Conservation (phyloP, 2,329 filamentous ascomycete genomes). For the Elsinoe batatas region DNA sequence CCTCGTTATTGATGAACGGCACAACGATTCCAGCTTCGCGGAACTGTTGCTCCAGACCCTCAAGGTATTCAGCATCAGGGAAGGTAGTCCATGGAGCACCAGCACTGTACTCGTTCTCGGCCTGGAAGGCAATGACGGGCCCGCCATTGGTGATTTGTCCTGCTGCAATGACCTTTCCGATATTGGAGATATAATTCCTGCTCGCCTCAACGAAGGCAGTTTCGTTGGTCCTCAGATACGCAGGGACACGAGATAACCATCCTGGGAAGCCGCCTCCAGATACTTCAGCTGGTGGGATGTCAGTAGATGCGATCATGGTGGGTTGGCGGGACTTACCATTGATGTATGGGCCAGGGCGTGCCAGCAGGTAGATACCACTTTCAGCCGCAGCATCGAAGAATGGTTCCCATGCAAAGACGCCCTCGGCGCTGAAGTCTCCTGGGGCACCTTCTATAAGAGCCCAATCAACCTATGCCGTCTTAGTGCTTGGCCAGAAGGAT, state of each 20-base stretch:
- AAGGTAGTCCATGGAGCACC: conserved; percentile 36
- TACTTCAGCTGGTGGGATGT: conserved; percentile 39
- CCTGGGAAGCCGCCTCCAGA: conserved; percentile 72
- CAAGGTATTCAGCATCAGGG: conserved; percentile 59
- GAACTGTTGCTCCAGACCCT: conserved; percentile 59
- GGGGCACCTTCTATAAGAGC: conserved; percentile 64
- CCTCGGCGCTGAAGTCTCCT: conserved; percentile 59
- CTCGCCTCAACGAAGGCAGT: conserved; percentile 56
- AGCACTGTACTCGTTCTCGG: conserved; percentile 71
- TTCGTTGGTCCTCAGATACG: conserved; percentile 52
- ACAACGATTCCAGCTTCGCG: conserved; percentile 60
- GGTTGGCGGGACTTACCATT: conserved; percentile 15
- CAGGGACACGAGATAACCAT: conserved; percentile 63
- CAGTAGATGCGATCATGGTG: not conserved
- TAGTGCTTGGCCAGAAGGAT: not conserved
- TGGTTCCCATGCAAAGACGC: conserved; percentile 60
- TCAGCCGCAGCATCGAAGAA: conserved; percentile 67
- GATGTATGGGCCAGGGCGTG: conserved; percentile 24
- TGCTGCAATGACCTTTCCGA: conserved; percentile 58
- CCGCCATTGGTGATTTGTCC: conserved; percentile 76
- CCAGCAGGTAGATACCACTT: conserved; percentile 67
- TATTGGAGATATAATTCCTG: conserved; percentile 52
- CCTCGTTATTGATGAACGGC: conserved; percentile 68
- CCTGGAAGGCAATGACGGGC: conserved; percentile 67
- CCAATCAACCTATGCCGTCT: conserved; percentile 46